Base-by-base conservation (phyloP, 192 early-diverging fungal species). In the Entomortierella lignicola region DNA sequence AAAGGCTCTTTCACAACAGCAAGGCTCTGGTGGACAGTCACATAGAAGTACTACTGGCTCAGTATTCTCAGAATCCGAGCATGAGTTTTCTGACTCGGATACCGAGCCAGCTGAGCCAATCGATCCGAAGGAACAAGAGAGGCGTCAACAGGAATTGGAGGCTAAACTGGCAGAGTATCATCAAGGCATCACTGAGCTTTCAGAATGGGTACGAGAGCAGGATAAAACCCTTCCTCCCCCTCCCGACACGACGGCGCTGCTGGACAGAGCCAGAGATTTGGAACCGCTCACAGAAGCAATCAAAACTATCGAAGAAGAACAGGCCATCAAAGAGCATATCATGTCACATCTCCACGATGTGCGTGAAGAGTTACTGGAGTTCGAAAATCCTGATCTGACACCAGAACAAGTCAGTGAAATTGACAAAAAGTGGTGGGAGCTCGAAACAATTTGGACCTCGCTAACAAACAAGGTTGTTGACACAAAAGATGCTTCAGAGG, bases 271-370 rank as follows among this genome's bases (percentile, higher is more conserved):
- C 30, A 54, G 62, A 31, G 74, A 77, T 34, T 55, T 77, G 42
- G 74, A 77, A 21, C 74, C 74, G 17, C 48, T 77, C 11, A 52
- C 43, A 20, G 66, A 77, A 7, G 44, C 55, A 7, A 63, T 77
- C 60, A 77, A 77, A 54, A n/a, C 48, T 7, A 44, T 77, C 8
- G 74, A 77, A 43, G 74, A 77, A 37, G 74, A 61, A 34, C 74
- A 69, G 26, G 61, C 66, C 4, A 21, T 69, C 61, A 77, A 77
- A 50, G 74, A 77, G 30, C 59, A 77, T 39, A 8, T 63, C 48
- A 77, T 77, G 74, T 77, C 74, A 1, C 66, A 77, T 47, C 61
- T 77, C 1, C 74, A 77, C 55, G 74, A 77, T 48, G 74, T 77
- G 32, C 74, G 74, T 32, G 74, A 77, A 25, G 74, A 77, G 25